A percentile compares a stretch with the other conserved stretches of the same genome.
Conservation (phyloP, 2,329 filamentous ascomycete genomes). For the Talaromyces sp. region DNA sequence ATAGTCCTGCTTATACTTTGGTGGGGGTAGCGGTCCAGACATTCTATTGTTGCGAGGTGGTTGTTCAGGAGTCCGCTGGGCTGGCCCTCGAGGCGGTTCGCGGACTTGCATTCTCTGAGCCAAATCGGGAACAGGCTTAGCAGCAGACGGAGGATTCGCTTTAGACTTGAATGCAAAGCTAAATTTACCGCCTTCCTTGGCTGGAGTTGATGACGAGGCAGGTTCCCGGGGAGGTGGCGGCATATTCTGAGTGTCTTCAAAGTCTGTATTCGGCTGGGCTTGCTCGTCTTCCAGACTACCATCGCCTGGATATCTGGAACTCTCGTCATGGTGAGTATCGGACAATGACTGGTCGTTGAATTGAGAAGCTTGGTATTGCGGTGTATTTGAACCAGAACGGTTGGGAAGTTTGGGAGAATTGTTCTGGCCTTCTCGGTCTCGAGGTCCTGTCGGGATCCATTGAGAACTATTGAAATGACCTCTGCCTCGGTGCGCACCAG, state of each 20-base stretch:
- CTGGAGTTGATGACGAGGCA: conserved; percentile 48
- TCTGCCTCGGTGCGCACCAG: conserved; percentile 51
- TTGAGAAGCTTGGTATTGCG: conserved; percentile 25
- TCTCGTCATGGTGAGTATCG: conserved; percentile 28
- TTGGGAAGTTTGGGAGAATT: conserved; percentile 39
- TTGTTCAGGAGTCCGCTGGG: conserved; percentile 32
- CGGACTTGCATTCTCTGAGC: conserved; percentile 45
- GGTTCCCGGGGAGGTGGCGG: conserved; percentile 55
- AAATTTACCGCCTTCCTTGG: conserved; percentile 64
- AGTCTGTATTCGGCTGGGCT: conserved; percentile 44
- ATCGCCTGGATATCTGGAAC: conserved; percentile 58
- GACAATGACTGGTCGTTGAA: conserved; percentile 30
- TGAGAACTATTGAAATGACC: conserved; percentile 65
- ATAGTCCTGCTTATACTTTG: conserved; percentile 37
- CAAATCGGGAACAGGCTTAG: conserved; percentile 51
- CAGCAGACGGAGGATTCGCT: conserved; percentile 55
- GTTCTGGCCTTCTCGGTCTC: conserved; percentile 49
- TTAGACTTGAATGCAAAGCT: conserved; percentile 91
- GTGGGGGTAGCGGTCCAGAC: conserved; percentile 35
- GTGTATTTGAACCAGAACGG: conserved; percentile 26
- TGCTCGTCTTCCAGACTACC: conserved; percentile 62
- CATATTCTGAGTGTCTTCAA: conserved; percentile 48
- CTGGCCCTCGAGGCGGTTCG: conserved; percentile 41
- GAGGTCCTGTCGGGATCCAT: conserved; percentile 62
- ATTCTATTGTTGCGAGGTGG: conserved; percentile 40